Conservation (phyloP, 2,329 filamentous ascomycete species). For the Hymenoscyphus scutula region DNA sequence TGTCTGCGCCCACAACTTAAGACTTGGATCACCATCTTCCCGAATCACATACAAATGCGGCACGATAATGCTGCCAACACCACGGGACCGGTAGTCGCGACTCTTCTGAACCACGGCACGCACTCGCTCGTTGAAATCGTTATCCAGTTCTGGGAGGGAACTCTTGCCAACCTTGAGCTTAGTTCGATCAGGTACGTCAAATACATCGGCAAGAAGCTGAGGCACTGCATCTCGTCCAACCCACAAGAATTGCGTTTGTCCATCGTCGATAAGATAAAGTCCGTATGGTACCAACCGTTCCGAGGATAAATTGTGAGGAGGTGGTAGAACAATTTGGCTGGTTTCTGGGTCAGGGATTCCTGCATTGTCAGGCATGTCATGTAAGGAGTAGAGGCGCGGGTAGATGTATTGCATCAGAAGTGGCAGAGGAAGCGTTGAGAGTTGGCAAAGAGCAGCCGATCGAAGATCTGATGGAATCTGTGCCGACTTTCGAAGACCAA, state of each 20-base stretch:
- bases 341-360: slow-evolving; percentile 82
- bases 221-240: slow-evolving; percentile 89
- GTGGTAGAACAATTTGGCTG: slow-evolving; percentile 85
- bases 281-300: slow-evolving; percentile 86
- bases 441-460: slow-evolving; percentile 84
- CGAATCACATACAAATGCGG: slow-evolving; percentile 91
- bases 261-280: slow-evolving; percentile 93
- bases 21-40: slow-evolving; percentile 91
- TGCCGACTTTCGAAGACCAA: slow-evolving; percentile 86
- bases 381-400: slow-evolving; percentile 77
- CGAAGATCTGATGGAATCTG: slow-evolving; percentile 93
- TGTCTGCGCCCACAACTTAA: slow-evolving; percentile 96
- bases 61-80: slow-evolving; percentile 88
- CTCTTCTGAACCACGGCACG: slow-evolving; percentile 90
- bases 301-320: slow-evolving; percentile 80
- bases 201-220: slow-evolving; percentile 84
- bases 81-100: slow-evolving; percentile 78
- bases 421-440: slow-evolving; percentile 90
- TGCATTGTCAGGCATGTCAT: slow-evolving; percentile 95
- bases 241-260: slow-evolving; percentile 97
- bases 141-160: slow-evolving; percentile 80
- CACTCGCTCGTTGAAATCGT: slow-evolving; percentile 94
- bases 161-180: slow-evolving; percentile 91
- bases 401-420: slow-evolving; percentile 93
- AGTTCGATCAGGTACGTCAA: slow-evolving; percentile 78